Evolutionary conservation across 768 basidiomycete genomes (phyloP), one percentile per base, ranked within the genome.

Genomic region (Termitomyces sp.): DNA sequence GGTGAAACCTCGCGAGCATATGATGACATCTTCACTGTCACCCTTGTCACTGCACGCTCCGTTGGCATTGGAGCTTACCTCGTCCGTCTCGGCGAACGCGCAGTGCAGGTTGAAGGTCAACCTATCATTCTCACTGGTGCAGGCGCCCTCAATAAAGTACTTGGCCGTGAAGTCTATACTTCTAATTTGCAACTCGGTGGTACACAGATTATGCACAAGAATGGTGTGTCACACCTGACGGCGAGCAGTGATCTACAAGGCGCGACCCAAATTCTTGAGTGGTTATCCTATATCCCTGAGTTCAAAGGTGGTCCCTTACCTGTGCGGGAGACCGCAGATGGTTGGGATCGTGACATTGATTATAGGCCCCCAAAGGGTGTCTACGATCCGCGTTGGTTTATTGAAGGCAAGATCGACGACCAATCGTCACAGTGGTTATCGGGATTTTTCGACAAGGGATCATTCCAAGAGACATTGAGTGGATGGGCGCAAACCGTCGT

Each of bases 171-270:
- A 71, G 97, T 99, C 46, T 98, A 99, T 71, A 98, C 97, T 9
- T 97, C 94, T 54, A 98, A 98, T 71, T 73, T 99, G 63, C 97
- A 98, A 71, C 90, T 99, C 58, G 97, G 97, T 61, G 97, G 97
- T 54, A 98, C 97, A n/a, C 97, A 99, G 68, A 98, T 99, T 78
- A 98, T 99, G 97, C 91, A 94, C 84, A 98, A 98, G 84, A 99
- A 99, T 68, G 97, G 97, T 73, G 91, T 98, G 54, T 97, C 96
- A 5, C 97, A 99, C 70, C 76, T 98, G 57, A 95, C 93, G 3
- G 95, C 97, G 35, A 84, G 84, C 64, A 98, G 94, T 68, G 97
- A 99, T 69, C 76, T 99, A 35, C 92, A 98, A 71, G 97, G 97
- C 57, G 94, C 95, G 15, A 86, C 87, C 26, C 89, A 94, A 57